Evolutionary conservation across 169 alveolate species (phyloP), one percentile per base, ranked within the genome.

Genomic region (Eimeria acervulina): DNA sequence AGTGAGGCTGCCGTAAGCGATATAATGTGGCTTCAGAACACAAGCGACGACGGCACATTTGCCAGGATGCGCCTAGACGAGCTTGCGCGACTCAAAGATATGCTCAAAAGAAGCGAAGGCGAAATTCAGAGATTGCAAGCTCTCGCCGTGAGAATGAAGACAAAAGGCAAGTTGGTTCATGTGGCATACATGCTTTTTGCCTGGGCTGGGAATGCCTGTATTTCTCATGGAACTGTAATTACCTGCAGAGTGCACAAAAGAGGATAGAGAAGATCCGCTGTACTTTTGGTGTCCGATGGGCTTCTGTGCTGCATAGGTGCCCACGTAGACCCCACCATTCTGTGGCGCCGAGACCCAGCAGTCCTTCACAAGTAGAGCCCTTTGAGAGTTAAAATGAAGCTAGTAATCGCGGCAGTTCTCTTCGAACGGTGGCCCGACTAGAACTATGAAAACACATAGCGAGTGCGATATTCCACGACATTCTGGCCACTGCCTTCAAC

Each of bases 11-110:
- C 38, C 40, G 23, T 13, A 0, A 78, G 10, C 17, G 40, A 12
- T 10, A 0, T 78, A 13, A 6, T 76, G 23, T 55, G 80, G 42
- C 28, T 33, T 33, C 78, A 87, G 93, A 87, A 87, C 93, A 87
- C 93, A 87, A 87, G 80, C n/a, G 81, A 87, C 42, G 93, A 87
- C 38, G 93, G 93, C 40, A 61, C 81, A 8, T 36, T 61, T 44
- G 78, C 78, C 33, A 87, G 93, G 47, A 87, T 33, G 63, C 80
- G 93, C 66, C 31, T 55, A 59, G 80, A 59, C 36, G 81, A 87
- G 61, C 93, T 87, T 8, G 44, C 1, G 72, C 80, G 81, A 63
- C 93, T 87, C 2, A 87, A 87, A 61, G 81, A 55, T 36, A 52
- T 36, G 51, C 93, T 87, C 6, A 59, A 31, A 8, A 61, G 36